These are phyloP conservation scores for Scolecobasidium constrictum DNA, from an alignment of 2,329 filamentous ascomycete genomes.

Conservation along the genomic window DNA sequence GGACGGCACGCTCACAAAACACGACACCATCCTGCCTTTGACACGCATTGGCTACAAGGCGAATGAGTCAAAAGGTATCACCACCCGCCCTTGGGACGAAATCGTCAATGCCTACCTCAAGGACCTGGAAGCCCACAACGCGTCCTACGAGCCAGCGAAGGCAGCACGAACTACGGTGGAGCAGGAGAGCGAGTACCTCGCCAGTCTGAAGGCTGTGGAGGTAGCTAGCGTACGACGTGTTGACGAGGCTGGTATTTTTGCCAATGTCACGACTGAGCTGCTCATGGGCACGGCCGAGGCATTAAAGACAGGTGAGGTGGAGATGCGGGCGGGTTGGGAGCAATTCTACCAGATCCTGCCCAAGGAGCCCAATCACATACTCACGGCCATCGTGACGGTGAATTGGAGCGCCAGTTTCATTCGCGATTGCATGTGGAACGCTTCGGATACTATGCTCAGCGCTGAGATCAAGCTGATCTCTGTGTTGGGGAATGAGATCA, in stretches of 20 bases:
- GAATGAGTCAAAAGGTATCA: constrained; percentile 5
- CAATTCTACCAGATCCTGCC: constrained; percentile 16
- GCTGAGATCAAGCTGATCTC: too few species aligned
- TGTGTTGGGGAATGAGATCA: too few species aligned
- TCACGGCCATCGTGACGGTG: constrained; percentile 17
- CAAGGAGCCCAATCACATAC: constrained; percentile 11
- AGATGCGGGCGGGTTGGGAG: constrained; percentile 26
- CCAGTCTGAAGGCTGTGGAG: constrained; percentile 27
- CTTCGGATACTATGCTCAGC: too few species aligned
- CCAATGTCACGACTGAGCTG: constrained; percentile 22
- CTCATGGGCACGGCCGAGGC: constrained; percentile 16
- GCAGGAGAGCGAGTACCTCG: constrained; percentile 28
- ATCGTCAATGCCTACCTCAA: constrained; percentile 29
- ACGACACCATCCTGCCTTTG: constrained; percentile 33
- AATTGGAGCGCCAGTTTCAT: constrained; percentile 38
- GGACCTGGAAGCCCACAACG: constrained; percentile 26
- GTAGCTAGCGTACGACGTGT: constrained; percentile 29
- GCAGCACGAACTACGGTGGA: constrained; percentile 19
- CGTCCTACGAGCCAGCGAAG: constrained; percentile 17
- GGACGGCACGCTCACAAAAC: constrained; percentile 35
- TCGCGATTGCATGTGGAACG: constrained; percentile 5
- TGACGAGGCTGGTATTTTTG: constrained; percentile 27
- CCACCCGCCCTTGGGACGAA: constrained; percentile 22
- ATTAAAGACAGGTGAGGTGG: constrained; percentile 20
- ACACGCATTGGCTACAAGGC: constrained; percentile 24